These are phyloP conservation scores for Mucor plumbeus DNA, from an alignment of 371 early-diverging fungal species.

Conservation along the genomic window DNA sequence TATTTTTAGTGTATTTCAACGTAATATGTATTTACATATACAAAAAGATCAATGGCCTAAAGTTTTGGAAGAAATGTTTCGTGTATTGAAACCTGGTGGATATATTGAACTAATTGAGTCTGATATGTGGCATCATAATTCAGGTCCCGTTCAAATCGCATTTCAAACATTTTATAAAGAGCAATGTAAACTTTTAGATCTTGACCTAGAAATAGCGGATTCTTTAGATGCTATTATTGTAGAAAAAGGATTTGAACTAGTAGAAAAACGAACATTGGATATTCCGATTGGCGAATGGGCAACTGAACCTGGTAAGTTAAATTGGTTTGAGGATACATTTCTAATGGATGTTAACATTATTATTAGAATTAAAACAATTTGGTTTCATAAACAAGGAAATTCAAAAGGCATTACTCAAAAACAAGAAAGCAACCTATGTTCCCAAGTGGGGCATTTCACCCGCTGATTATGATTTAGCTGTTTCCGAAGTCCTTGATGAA, in stretches of 20 bases:
- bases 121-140: slow-evolving; percentile 46
- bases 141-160: slow-evolving; percentile 54
- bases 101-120: slow-evolving; percentile 46
- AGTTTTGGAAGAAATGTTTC: slow-evolving; percentile 44
- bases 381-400: slow-evolving; percentile 58
- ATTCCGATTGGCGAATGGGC: slow-evolving; percentile 59
- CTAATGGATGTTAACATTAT: background rate
- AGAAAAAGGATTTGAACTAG: slow-evolving; percentile 30
- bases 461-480: slow-evolving; percentile 51
- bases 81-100: slow-evolving; percentile 52
- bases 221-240: slow-evolving; percentile 23
- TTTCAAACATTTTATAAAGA: slow-evolving; percentile 43
- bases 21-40: slow-evolving; percentile 42
- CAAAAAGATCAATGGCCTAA: slow-evolving; percentile 41
- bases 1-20: slow-evolving; percentile 42
- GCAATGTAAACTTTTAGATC: slow-evolving; percentile 34
- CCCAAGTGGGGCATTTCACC: slow-evolving; percentile 48
- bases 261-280: slow-evolving; percentile 41
- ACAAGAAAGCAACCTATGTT: slow-evolving; percentile 37
- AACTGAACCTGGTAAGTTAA: slow-evolving; percentile 38
- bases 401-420: slow-evolving; percentile 43
- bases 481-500: slow-evolving; percentile 47
- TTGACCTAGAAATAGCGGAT: slow-evolving; percentile 33
- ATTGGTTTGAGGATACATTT: background rate
- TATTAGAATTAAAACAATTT: slow-evolving; percentile 49